Percentiles rank a stretch among this genome's conserved stretches.
These are phyloP conservation scores for Graphilbum ipis-grandicollis DNA, from an alignment of 2,329 filamentous ascomycete species.

Conservation along the genomic window DNA sequence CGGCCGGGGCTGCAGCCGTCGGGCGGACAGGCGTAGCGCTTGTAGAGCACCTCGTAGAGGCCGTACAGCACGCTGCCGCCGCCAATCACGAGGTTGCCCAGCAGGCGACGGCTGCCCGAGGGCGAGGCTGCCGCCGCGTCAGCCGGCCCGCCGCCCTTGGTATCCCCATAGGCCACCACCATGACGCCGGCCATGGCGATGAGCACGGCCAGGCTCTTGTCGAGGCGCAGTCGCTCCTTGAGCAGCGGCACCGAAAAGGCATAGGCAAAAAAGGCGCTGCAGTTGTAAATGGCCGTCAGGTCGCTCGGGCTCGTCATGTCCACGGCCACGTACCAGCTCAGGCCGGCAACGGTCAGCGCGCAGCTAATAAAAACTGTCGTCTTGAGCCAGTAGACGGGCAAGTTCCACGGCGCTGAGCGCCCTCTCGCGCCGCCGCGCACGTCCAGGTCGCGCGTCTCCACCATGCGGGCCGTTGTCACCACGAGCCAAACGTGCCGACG, in stretches of 20 bases:
- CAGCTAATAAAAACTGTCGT: constrained; percentile 71
- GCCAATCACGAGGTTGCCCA: constrained; percentile 87
- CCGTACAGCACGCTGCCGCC: constrained; percentile 84
- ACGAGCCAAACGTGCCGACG: constrained; percentile 37
- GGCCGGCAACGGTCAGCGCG: constrained; percentile 74
- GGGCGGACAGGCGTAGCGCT: constrained; percentile 80
- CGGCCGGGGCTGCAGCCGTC: constrained; percentile 70
- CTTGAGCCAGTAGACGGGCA: constrained; percentile 59
- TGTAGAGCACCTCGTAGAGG: constrained; percentile 94
- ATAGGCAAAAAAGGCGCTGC: constrained; percentile 96
- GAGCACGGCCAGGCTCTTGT: constrained; percentile 73
- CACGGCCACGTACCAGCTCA: constrained; percentile 92
- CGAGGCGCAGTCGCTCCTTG: constrained; percentile 63
- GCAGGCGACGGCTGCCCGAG: constrained; percentile 41
- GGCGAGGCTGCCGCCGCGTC: constrained; percentile 4
- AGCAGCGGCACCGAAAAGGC: constrained; percentile 86
- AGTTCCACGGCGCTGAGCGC: constrained; percentile 14
- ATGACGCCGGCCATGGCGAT: constrained; percentile 82
- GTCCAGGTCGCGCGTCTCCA: constrained; percentile 60
- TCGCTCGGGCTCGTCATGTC: constrained; percentile 85
- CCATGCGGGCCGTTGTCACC: constrained; percentile 54
- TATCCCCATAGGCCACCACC: constrained; percentile 87
- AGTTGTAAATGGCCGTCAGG: constrained; percentile 97
- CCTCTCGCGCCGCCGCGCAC: constrained; percentile 7
- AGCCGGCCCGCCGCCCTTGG: constrained; percentile 11